These are phyloP conservation scores for Mesotaenium endlicherianum DNA, from an alignment of 139 green algal genomes.

Conservation along the genomic window DNA sequence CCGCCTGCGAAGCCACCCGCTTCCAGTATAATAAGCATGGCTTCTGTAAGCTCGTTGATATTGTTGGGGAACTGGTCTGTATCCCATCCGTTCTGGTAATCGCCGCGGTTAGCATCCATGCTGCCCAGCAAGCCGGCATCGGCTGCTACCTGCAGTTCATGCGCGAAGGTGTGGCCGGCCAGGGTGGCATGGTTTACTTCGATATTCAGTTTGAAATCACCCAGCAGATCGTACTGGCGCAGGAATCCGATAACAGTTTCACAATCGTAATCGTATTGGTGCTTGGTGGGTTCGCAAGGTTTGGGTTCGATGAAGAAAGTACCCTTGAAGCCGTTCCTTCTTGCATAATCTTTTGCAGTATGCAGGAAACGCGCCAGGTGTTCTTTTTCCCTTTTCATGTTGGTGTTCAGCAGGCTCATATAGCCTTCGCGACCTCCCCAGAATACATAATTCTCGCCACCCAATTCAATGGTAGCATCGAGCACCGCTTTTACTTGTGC, in stretches of 20 bases:
- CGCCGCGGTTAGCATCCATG: constrained; percentile 71
- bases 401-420: constrained; percentile 67
- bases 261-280: constrained; percentile 65
- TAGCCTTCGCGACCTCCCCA: constrained; percentile 75
- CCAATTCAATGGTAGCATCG: constrained; percentile 55
- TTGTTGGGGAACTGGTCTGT: constrained; percentile 68
- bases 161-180: constrained; percentile 43
- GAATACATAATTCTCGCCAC: constrained; percentile 65
- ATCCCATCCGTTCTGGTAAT: constrained; percentile 67
- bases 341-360: constrained; percentile 58
- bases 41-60: constrained; percentile 50
- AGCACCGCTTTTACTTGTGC: constrained; percentile 60
- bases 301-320: constrained; percentile 71
- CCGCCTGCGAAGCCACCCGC: constrained; percentile 59
- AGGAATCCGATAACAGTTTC: constrained; percentile 64
- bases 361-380: constrained; percentile 63
- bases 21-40: constrained; percentile 55
- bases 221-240: constrained; percentile 54
- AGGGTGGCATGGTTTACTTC: constrained; percentile 79
- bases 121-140: constrained; percentile 59
- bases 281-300: constrained; percentile 68
- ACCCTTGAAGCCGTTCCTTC: neutral
- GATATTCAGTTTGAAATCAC: constrained; percentile 68
- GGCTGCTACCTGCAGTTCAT: constrained; percentile 50
- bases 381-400: constrained; percentile 64